Conservation (phyloP, 768 basidiomycete species). For the Pleurotus giganteus region DNA sequence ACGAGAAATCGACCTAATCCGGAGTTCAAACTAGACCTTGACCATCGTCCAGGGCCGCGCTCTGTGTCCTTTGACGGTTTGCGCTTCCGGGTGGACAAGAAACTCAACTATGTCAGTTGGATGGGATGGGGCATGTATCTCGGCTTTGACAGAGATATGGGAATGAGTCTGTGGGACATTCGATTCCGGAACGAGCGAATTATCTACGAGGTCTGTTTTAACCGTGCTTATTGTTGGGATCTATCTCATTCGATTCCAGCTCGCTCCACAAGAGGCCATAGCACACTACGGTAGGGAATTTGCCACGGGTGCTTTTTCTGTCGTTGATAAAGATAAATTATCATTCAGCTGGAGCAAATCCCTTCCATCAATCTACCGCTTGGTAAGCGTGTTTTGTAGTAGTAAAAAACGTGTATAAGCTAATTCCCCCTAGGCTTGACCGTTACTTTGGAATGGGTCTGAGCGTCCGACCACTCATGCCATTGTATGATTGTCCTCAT, state of each 20-base stretch:
- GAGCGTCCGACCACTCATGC: constrained; percentile 57
- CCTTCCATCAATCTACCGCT: constrained; percentile 56
- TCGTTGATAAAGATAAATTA: neutral
- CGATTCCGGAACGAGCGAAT: constrained; percentile 56
- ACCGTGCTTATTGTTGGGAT: neutral
- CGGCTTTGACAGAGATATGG: constrained; percentile 68
- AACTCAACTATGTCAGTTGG: constrained; percentile 59
- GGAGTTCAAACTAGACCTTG: constrained; percentile 45
- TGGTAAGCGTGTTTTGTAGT: constrained; percentile 25
- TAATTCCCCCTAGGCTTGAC: constrained; percentile 36
- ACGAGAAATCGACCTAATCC: constrained; percentile 37
- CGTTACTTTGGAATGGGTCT: constrained; percentile 63
- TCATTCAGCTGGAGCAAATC: constrained; percentile 53
- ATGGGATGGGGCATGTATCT: constrained; percentile 65
- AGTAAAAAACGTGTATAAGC: no score
- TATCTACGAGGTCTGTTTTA: constrained; percentile 48
- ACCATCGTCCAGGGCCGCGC: constrained; percentile 62
- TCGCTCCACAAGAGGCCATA: constrained; percentile 61
- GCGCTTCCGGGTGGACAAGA: constrained; percentile 53
- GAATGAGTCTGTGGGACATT: constrained; percentile 58
- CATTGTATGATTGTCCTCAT: constrained; percentile 65
- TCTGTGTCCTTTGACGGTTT: constrained; percentile 58
- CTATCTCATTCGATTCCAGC: constrained; percentile 24
- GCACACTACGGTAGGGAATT: constrained; percentile 48
- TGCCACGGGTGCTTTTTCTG: neutral